Percentiles rank a stretch among this genome's conserved stretches.
These are phyloP conservation scores for Chaetomium fimeti DNA, from an alignment of 495 filamentous ascomycete genomes.

Conservation along the genomic window DNA sequence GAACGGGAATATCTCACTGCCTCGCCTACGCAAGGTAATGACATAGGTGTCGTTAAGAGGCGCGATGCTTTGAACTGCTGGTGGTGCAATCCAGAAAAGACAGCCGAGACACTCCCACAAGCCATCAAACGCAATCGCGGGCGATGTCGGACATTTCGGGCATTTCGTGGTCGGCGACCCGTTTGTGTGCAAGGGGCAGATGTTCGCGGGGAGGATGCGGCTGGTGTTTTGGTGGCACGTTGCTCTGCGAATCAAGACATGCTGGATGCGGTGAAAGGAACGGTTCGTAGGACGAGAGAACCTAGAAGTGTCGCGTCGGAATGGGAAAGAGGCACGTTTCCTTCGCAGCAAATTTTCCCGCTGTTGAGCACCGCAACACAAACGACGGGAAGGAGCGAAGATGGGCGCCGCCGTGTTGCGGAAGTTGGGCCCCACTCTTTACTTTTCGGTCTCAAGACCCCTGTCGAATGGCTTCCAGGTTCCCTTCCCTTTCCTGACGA, in stretches of 20 bases:
- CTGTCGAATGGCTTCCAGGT: slow-evolving; percentile 13
- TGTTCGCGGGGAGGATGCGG: slow-evolving; percentile 12
- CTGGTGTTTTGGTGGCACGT: slow-evolving; percentile 14
- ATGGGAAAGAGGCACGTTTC: not conserved
- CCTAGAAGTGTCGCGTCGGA: not conserved
- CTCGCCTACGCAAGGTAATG: not conserved
- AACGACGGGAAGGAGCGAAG: slow-evolving; percentile 6
- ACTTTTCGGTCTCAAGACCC: slow-evolving; percentile 17
- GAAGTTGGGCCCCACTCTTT: not conserved
- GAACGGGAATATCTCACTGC: not conserved
- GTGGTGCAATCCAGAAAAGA: too few species aligned
- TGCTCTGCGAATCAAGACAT: slow-evolving; percentile 12
- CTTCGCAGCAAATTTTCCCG: slow-evolving; percentile 4
- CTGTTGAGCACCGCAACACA: slow-evolving; percentile 17
- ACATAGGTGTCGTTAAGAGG: too few species aligned
- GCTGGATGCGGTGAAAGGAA: slow-evolving; percentile 11
- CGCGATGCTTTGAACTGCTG: too few species aligned
- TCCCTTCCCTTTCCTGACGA: slow-evolving; percentile 6
- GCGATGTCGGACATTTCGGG: slow-evolving; percentile 15
- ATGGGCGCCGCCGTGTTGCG: not conserved
- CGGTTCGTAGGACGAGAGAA: not conserved
- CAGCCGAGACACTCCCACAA: not conserved
- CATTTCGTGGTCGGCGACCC: slow-evolving; percentile 6
- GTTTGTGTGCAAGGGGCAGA: slow-evolving; percentile 16
- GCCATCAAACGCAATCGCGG: slow-evolving; percentile 1